Evolutionary conservation across 768 basidiomycete genomes (phyloP).

Genomic region (Rickenella mellea): DNA sequence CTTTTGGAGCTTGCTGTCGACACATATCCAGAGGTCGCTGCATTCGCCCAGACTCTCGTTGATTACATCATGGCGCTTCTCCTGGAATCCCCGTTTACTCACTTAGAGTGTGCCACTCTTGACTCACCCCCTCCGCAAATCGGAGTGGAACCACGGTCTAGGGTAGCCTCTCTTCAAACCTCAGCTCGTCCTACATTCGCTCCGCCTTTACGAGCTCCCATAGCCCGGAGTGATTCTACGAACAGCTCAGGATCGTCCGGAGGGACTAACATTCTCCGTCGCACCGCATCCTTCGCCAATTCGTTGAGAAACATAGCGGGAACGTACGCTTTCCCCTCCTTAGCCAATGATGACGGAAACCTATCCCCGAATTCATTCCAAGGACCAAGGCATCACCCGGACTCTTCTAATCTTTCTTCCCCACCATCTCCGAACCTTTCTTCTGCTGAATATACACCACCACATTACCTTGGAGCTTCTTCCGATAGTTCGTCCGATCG

Average conservation of each 20-base stretch:
- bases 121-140: slow-evolving; percentile 36
- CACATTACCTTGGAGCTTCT: slow-evolving; percentile 38
- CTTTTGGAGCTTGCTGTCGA: slow-evolving; percentile 88
- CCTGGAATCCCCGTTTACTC: slow-evolving; percentile 79
- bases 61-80: slow-evolving; percentile 90
- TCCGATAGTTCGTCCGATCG: slow-evolving; percentile 16
- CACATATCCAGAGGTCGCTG: slow-evolving; percentile 86
- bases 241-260: slow-evolving; percentile 49
- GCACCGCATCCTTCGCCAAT: slow-evolving; percentile 76
- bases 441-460: slow-evolving; percentile 66
- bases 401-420: slow-evolving; percentile 40
- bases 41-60: slow-evolving; percentile 81
- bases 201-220: slow-evolving; percentile 30
- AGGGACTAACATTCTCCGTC: slow-evolving; percentile 58
- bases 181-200: slow-evolving; percentile 39
- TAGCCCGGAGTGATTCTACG: slow-evolving; percentile 55
- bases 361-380: slow-evolving; percentile 23
- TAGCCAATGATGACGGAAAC: slow-evolving; percentile 41
- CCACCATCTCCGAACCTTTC: slow-evolving; percentile 77
- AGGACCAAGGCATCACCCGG: slow-evolving; percentile 18
- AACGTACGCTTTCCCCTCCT: slow-evolving; percentile 58
- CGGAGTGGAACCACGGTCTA: slow-evolving; percentile 23
- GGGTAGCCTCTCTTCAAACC: slow-evolving; percentile 41
- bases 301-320: slow-evolving; percentile 63
- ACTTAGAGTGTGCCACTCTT: slow-evolving; percentile 61